phyloP scores from a whole-genome alignment of 305 asterid species.

The Rubia tinctorum region DNA sequence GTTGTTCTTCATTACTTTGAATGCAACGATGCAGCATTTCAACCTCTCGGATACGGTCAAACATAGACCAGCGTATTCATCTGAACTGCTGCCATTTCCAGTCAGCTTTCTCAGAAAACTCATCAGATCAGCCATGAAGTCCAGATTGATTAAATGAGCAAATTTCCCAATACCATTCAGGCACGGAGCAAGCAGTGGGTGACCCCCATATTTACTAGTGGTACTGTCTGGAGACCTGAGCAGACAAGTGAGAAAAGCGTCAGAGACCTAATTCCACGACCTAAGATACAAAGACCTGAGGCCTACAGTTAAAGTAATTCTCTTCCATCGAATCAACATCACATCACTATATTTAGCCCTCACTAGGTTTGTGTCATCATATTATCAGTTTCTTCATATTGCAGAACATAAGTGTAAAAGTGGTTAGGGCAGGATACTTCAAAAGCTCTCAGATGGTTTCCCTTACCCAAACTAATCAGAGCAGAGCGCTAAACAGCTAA shows the following conservation, averaged over 20 bases:
- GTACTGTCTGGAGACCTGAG: conserved; percentile 51
- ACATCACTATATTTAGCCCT: not conserved
- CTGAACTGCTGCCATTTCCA: conserved; percentile 44
- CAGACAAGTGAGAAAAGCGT: not conserved
- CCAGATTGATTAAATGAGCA: conserved; percentile 84
- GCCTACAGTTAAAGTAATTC: not conserved
- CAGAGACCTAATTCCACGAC: not conserved
- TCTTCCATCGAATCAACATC: not conserved
- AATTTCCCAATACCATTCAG: conserved; percentile 86
- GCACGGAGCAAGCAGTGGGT: conserved; percentile 87
- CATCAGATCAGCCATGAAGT: conserved; percentile 94
- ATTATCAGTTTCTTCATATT: not conserved
- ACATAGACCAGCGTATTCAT: conserved; percentile 37
- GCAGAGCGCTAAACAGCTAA: not conserved
- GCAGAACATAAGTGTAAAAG: not conserved
- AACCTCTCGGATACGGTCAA: conserved; percentile 75
- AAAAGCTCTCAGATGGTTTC: not conserved
- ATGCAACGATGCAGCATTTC: conserved; percentile 92
- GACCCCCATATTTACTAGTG: conserved; percentile 42
- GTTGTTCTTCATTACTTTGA: conserved; percentile 86
- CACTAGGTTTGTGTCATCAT: not conserved
- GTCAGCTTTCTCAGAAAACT: conserved; percentile 76
- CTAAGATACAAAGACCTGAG: not conserved
- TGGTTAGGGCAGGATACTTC: not conserved
- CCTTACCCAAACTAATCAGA: not conserved